phyloP scores from a whole-genome alignment of 1,139 yeast species.

The Fermentozyma sake region DNA sequence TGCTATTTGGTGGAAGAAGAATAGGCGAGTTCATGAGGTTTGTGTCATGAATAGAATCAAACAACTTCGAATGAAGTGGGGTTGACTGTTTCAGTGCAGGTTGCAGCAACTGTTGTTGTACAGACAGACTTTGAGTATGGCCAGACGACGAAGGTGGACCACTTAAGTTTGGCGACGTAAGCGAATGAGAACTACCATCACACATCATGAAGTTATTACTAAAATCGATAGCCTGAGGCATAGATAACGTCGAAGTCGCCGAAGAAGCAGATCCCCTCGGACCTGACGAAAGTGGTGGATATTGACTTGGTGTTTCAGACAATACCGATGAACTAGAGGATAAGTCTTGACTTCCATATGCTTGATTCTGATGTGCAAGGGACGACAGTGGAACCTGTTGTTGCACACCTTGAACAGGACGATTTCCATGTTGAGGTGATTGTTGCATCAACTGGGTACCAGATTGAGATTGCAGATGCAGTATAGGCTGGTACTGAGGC shows the following conservation, averaged over 20 bases:
- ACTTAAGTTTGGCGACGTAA: background rate
- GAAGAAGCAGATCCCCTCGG: background rate
- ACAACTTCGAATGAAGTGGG: constrained; percentile 14
- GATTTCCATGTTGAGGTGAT: no score
- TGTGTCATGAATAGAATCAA: constrained; percentile 14
- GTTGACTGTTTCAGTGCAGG: constrained; percentile 7
- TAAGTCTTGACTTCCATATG: constrained; percentile 2
- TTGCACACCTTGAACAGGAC: no score
- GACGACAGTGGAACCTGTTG: no score
- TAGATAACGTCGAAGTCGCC: background rate
- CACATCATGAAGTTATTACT: background rate
- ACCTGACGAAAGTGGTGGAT: background rate
- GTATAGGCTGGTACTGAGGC: no score
- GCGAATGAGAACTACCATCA: background rate
- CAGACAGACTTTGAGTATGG: background rate
- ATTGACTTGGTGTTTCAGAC: background rate
- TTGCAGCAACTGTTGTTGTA: background rate
- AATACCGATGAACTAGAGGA: constrained; percentile 1
- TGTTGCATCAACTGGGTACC: no score
- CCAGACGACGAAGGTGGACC: background rate
- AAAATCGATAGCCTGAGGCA: background rate
- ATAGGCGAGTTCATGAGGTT: constrained; percentile 17
- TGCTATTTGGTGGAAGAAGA: constrained; percentile 12
- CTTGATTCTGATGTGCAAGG: no score
- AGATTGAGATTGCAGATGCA: no score